Evolutionary conservation across 768 basidiomycete species (phyloP).

Genomic region (Clavaria fumosa): DNA sequence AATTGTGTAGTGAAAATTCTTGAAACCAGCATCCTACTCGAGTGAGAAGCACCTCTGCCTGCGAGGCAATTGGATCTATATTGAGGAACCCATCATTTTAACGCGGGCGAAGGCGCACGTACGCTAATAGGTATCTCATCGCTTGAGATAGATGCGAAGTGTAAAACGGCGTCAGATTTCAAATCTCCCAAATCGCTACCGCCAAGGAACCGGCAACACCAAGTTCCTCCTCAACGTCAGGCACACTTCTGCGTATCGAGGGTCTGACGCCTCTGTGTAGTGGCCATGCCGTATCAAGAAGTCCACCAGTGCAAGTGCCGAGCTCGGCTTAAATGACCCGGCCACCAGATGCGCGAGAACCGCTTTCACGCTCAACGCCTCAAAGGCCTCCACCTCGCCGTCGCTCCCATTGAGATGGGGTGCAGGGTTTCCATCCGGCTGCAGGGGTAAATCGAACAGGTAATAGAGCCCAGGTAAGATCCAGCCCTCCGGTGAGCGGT

Average conservation of each 20-base stretch:
- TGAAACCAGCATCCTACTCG: too few species aligned
- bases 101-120: too few species aligned
- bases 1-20: too few species aligned
- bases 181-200: too few species aligned
- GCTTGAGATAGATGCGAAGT: too few species aligned
- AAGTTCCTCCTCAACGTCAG: constrained; percentile 16
- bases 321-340: constrained; percentile 27
- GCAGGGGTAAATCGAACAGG: constrained; percentile 28
- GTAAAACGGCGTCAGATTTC: too few species aligned
- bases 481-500: constrained; percentile 28
- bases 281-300: constrained; percentile 26
- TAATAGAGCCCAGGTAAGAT: constrained; percentile 31
- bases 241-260: constrained; percentile 19
- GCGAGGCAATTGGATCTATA: too few species aligned
- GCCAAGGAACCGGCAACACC: constrained; percentile 16
- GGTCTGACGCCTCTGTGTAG: constrained; percentile 19
- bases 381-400: constrained; percentile 29
- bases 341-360: constrained; percentile 21
- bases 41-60: too few species aligned
- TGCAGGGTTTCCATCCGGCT: constrained; percentile 17
- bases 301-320: constrained; percentile 27
- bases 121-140: too few species aligned
- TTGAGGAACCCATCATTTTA: too few species aligned
- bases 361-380: constrained; percentile 20
- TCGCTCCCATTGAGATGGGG: constrained; percentile 25